phyloP scores from a whole-genome alignment of 805 yeast genomes.

The Saccharomycopsis microspora region DNA sequence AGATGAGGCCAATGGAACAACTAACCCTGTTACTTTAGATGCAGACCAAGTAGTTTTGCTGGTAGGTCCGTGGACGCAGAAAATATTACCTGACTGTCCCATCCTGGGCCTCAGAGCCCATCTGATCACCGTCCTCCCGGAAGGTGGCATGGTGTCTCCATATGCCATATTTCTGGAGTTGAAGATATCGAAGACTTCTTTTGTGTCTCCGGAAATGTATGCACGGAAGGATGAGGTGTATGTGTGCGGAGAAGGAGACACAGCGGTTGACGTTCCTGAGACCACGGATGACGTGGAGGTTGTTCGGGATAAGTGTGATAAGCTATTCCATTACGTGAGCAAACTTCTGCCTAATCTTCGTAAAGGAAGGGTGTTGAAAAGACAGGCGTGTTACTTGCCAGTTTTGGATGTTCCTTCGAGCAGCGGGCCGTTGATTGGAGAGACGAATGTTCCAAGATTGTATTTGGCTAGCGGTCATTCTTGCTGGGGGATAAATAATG shows the following conservation, averaged over 20 bases:
- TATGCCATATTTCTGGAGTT: constrained; percentile 91
- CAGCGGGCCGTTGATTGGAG: constrained; percentile 90
- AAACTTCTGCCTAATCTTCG: constrained; percentile 58
- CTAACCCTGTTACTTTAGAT: constrained; percentile 32
- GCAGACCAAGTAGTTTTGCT: constrained; percentile 78
- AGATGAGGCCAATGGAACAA: constrained; percentile 23
- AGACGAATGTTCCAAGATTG: constrained; percentile 73
- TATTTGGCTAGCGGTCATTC: constrained; percentile 88
- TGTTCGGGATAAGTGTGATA: constrained; percentile 78
- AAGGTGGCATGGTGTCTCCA: constrained; percentile 67
- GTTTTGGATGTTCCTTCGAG: constrained; percentile 87
- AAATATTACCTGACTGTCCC: constrained; percentile 84
- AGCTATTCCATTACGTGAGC: constrained; percentile 70
- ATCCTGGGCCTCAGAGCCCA: constrained; percentile 91
- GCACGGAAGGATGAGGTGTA: constrained; percentile 94
- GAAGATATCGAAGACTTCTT: constrained; percentile 46
- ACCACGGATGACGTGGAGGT: constrained; percentile 91
- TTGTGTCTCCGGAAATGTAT: constrained; percentile 87
- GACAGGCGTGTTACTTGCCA: constrained; percentile 94
- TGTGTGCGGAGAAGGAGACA: constrained; percentile 95
- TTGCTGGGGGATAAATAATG: constrained; percentile 98
- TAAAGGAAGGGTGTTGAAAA: constrained; percentile 62
- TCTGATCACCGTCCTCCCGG: constrained; percentile 83
- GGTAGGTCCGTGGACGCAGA: constrained; percentile 96
- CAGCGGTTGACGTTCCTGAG: constrained; percentile 82